These are phyloP conservation scores for Chalciporus sp. DNA, from an alignment of 1,284 basidiomycete species.

Conservation along the genomic window DNA sequence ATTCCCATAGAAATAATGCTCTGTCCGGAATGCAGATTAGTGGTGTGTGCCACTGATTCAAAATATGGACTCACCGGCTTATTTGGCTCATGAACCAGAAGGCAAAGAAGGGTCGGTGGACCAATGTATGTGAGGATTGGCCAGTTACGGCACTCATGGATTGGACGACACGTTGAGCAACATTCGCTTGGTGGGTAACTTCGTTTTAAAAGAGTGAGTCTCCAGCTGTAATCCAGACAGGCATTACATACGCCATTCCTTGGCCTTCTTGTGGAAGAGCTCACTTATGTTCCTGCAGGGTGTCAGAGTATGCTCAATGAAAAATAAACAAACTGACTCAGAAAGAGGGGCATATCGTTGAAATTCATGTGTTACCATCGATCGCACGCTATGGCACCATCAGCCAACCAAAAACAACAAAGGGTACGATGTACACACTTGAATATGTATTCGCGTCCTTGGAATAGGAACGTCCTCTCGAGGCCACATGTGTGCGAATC, in stretches of 20 bases:
- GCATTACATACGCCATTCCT: slow-evolving; percentile 68
- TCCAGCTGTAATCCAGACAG: slow-evolving; percentile 6
- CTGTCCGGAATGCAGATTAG: slow-evolving; percentile 37
- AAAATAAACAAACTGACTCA: slow-evolving; percentile 45
- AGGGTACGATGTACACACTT: slow-evolving; percentile 54
- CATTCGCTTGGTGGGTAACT: slow-evolving; percentile 66
- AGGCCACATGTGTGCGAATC: slow-evolving; percentile 65
- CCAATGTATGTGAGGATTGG: slow-evolving; percentile 52
- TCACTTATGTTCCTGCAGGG: slow-evolving; percentile 49
- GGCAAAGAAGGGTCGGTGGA: slow-evolving; percentile 65
- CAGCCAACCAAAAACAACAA: not conserved
- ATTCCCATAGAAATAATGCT: slow-evolving; percentile 61
- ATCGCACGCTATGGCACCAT: slow-evolving; percentile 52
- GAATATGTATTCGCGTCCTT: slow-evolving; percentile 73
- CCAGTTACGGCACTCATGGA: slow-evolving; percentile 68
- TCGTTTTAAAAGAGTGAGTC: slow-evolving; percentile 12
- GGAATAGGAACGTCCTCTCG: slow-evolving; percentile 67
- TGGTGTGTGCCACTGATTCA: not conserved
- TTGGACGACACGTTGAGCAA: slow-evolving; percentile 61
- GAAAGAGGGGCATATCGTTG: slow-evolving; percentile 63
- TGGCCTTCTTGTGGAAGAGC: slow-evolving; percentile 65
- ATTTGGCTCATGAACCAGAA: slow-evolving; percentile 82
- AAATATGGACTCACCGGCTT: slow-evolving; percentile 47
- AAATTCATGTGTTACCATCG: slow-evolving; percentile 72
- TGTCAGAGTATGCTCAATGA: slow-evolving; percentile 5